phyloP scores from a whole-genome alignment of 2,329 filamentous ascomycete species.

The Penicillium sp. region DNA sequence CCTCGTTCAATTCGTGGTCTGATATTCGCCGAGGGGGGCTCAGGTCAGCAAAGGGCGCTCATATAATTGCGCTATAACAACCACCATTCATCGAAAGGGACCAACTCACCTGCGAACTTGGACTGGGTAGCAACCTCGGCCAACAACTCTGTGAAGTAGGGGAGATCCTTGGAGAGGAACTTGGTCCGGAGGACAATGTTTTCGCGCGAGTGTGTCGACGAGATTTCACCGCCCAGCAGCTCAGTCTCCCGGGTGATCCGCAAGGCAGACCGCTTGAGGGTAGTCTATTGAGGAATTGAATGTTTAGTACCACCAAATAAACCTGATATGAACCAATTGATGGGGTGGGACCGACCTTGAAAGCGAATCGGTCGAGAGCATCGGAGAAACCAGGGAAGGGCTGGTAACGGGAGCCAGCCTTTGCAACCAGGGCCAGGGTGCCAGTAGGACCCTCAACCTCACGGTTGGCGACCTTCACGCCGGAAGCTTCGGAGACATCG shows the following conservation, averaged over 20 bases:
- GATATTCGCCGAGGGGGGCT: constrained; percentile 10
- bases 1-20: constrained; percentile 88
- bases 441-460: constrained; percentile 82
- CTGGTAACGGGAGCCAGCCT: constrained; percentile 90
- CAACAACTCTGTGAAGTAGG: constrained; percentile 93
- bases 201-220: constrained; percentile 82
- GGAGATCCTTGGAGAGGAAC: constrained; percentile 90
- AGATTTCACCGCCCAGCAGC: constrained; percentile 84
- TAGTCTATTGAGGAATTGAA: constrained; percentile 54
- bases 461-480: constrained; percentile 85
- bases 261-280: constrained; percentile 74
- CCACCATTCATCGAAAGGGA: constrained; percentile 1
- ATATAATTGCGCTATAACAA: neutral
- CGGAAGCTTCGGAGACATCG: constrained; percentile 73
- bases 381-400: constrained; percentile 79
- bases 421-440: constrained; percentile 81
- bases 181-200: constrained; percentile 84
- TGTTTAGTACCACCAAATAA: constrained; percentile 8
- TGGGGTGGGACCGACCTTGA: constrained; percentile 60
- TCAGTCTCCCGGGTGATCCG: constrained; percentile 92
- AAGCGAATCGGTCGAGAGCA: constrained; percentile 88
- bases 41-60: constrained; percentile 11
- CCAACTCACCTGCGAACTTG: constrained; percentile 62
- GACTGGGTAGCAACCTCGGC: constrained; percentile 83
- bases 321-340: constrained; percentile 16